These are phyloP conservation scores for Heritiera littoralis DNA, from an alignment of 345 rosid genomes.

Conservation along the genomic window DNA sequence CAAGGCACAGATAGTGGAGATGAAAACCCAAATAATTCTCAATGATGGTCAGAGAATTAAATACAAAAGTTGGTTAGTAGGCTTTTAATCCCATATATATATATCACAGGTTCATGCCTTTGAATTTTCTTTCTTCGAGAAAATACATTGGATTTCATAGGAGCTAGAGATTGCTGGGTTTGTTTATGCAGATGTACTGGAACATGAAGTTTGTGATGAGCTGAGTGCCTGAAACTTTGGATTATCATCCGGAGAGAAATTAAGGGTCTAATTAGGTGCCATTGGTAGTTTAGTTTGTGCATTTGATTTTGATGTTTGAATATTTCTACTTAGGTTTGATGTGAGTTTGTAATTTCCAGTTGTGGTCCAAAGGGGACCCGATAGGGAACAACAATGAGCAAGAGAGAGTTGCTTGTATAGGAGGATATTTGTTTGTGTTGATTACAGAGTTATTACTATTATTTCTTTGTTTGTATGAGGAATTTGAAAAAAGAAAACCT, in stretches of 20 bases:
- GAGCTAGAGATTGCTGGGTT: constrained; percentile 30
- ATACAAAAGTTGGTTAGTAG: constrained; percentile 29
- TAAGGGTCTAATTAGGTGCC: constrained; percentile 13
- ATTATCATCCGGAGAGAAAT: constrained; percentile 1
- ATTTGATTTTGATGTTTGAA: constrained; percentile 10
- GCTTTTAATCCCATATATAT: constrained; percentile 25
- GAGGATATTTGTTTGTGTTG: constrained; percentile 42
- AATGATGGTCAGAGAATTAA: constrained; percentile 32
- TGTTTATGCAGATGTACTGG: constrained; percentile 30
- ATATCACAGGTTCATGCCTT: background rate
- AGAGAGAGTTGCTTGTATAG: constrained; percentile 44
- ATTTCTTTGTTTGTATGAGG: constrained; percentile 31
- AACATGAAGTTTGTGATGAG: constrained; percentile 24
- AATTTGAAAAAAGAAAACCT: background rate
- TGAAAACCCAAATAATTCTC: constrained; percentile 56
- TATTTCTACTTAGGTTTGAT: constrained; percentile 14
- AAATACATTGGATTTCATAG: background rate
- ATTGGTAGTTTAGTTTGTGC: constrained; percentile 24
- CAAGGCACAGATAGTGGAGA: constrained; percentile 65
- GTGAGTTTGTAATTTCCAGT: constrained; percentile 37
- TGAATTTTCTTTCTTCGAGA: background rate
- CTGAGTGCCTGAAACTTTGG: constrained; percentile 16
- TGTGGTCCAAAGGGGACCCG: constrained; percentile 38
- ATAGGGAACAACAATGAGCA: background rate
- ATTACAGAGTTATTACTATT: constrained; percentile 8